Evolutionary conservation across 2,329 filamentous ascomycete species (phyloP), one percentile per base, ranked within the genome.

Genomic region (Xylariaceae sp.): DNA sequence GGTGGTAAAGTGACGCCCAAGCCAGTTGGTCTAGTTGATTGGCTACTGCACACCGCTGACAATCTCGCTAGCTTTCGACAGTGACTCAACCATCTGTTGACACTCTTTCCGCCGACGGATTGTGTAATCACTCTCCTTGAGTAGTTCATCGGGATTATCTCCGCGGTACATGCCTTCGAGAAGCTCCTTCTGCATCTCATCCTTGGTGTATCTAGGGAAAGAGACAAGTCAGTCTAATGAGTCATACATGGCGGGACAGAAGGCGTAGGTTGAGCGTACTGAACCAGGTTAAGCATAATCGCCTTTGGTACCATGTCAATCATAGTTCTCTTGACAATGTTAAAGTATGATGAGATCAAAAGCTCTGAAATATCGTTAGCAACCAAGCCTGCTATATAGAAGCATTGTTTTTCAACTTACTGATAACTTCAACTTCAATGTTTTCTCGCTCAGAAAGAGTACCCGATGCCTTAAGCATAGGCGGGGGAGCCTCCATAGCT

Each of bases 241-340:
- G 19, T 42, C 3, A 14, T 22, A n/a, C 14, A 6, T 22, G 6
- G 17, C 8, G 16, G 14, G 22, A 14, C 37, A 12, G n/a, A n/a
- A n/a, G n/a, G n/a, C n/a, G n/a, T n/a, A n/a, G 10, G 19, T 27
- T 33, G 14, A 17, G 83, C 89, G 67, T 82, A 95, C 86, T 92
- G 85, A 41, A 98, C 93, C 37, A 98, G 85, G 59, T 80, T 96
- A 56, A 97, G 79, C 93, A 98, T 98, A 65, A 98, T 94, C 33
- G 93, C 93, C 74, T 98, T 98, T 57, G 93, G 93, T 5, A 98
- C 93, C 93, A 98, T 98, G 64, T 98, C 93, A 56, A 97, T 96
- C 90, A 98, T 94, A 50, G 94, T 98, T 57, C 93, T 80, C 75
- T 90, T 89, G 55, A 96, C 91, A 64, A 98, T 98, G 71, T 95